A percentile compares a stretch with the other conserved stretches of the same genome.
These are phyloP conservation scores for Glonium stellatum DNA, from an alignment of 495 filamentous ascomycete species.

Conservation along the genomic window DNA sequence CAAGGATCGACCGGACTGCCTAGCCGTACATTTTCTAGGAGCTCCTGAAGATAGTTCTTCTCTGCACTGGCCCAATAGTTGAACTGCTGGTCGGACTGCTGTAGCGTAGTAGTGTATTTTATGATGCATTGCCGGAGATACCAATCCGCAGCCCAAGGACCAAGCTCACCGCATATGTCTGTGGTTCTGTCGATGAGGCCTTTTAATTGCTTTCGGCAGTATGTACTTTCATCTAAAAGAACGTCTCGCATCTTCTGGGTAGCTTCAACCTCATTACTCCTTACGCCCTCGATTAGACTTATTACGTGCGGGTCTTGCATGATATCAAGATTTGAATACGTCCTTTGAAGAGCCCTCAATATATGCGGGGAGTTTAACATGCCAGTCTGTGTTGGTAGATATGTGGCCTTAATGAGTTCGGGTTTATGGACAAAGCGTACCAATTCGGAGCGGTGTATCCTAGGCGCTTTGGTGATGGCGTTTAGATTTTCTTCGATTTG, in stretches of 20 bases:
- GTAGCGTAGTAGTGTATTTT: conserved; percentile 39
- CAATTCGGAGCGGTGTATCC: conserved; percentile 63
- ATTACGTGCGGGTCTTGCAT: conserved; percentile 63
- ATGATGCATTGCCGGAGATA: conserved; percentile 56
- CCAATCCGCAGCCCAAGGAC: conserved; percentile 64
- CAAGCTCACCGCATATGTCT: conserved; percentile 59
- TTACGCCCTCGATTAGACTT: conserved; percentile 40
- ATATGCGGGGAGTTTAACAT: too few species aligned
- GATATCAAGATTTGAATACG: conserved; percentile 50
- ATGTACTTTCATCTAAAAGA: conserved; percentile 51
- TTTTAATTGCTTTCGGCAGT: conserved; percentile 56
- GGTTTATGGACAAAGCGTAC: conserved; percentile 62
- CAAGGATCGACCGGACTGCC: not conserved
- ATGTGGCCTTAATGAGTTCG: conserved; percentile 46
- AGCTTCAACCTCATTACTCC: conserved; percentile 25
- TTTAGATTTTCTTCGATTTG: conserved; percentile 70
- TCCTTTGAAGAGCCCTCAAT: conserved; percentile 13
- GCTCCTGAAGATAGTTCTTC: conserved; percentile 51
- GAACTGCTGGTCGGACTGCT: conserved; percentile 30
- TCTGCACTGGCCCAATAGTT: conserved; percentile 47
- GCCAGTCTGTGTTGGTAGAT: too few species aligned
- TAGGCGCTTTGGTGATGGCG: conserved; percentile 64
- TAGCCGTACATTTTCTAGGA: conserved; percentile 37
- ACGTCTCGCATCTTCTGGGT: conserved; percentile 36
- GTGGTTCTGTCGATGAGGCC: conserved; percentile 45